Evolutionary conservation across 768 basidiomycete genomes (phyloP).

Genomic region (Tricholoma bakamatsutake): DNA sequence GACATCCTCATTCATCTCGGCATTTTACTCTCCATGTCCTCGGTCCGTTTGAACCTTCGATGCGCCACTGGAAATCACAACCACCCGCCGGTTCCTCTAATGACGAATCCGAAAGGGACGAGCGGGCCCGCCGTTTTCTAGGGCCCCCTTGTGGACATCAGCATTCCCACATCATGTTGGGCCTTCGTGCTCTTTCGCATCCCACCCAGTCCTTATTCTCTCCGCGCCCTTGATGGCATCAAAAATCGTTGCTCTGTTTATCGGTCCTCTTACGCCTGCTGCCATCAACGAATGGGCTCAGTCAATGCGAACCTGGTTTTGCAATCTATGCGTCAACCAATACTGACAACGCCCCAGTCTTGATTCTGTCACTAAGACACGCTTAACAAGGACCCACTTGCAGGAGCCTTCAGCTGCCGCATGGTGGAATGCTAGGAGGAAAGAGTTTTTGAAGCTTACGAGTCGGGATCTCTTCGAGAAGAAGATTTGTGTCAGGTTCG

Average conservation of each 20-base stretch:
- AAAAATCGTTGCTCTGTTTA: background rate
- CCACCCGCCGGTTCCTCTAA: background rate
- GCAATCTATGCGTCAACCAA: background rate
- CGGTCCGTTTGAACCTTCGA: background rate
- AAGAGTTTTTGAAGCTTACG: background rate
- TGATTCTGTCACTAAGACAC: background rate
- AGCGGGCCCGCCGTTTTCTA: background rate
- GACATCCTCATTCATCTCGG: background rate
- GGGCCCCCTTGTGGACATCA: background rate
- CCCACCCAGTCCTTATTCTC: no score
- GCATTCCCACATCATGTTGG: background rate
- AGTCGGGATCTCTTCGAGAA: background rate
- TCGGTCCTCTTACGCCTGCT: background rate
- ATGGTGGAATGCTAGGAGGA: background rate
- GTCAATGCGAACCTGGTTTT: background rate
- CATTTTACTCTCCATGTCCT: background rate
- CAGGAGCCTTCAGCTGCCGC: background rate
- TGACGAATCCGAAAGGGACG: background rate
- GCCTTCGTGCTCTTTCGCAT: no score
- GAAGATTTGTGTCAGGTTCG: no score
- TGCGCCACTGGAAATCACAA: background rate
- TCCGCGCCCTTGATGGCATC: background rate
- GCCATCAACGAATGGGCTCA: background rate
- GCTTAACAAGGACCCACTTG: background rate
- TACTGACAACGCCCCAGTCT: background rate